Percentiles rank a stretch among this genome's conserved stretches.
Evolutionary conservation across 805 yeast species (phyloP).

Genomic region (Cyberlindnera maclurae): DNA sequence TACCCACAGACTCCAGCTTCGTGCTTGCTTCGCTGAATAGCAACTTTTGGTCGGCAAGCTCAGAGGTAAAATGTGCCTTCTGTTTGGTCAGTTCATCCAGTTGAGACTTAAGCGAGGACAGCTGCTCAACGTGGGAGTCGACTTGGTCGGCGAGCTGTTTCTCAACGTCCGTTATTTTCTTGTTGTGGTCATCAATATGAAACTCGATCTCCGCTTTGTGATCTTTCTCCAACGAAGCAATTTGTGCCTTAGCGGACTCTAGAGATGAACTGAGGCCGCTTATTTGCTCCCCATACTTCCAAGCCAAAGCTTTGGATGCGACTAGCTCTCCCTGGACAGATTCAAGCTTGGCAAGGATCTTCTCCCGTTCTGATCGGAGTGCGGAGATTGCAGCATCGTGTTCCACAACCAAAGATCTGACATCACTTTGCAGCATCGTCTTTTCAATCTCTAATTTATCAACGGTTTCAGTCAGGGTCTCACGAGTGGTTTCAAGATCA

Average conservation of each 20-base stretch:
- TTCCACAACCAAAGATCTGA: background rate
- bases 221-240: constrained; percentile 2
- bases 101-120: background rate
- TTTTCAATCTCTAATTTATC: constrained; percentile 9
- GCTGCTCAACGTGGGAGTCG: background rate
- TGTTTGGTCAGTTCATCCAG: background rate
- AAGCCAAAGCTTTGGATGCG: constrained; percentile 1
- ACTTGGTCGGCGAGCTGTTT: background rate
- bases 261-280: constrained; percentile 8
- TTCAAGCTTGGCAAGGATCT: background rate
- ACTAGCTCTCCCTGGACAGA: constrained; percentile 12
- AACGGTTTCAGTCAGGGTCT: constrained; percentile 5
- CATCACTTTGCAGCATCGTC: constrained; percentile 1
- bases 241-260: constrained; percentile 3
- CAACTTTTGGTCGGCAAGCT: background rate
- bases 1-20: background rate
- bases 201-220: constrained; percentile 1
- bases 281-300: constrained; percentile 7
- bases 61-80: constrained; percentile 1
- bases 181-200: background rate
- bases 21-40: background rate
- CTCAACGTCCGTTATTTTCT: background rate
- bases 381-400: background rate
- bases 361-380: background rate
- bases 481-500: constrained; percentile 8